Conservation (phyloP, 2,329 filamentous ascomycete genomes). For the Aspergillus vadensis region DNA sequence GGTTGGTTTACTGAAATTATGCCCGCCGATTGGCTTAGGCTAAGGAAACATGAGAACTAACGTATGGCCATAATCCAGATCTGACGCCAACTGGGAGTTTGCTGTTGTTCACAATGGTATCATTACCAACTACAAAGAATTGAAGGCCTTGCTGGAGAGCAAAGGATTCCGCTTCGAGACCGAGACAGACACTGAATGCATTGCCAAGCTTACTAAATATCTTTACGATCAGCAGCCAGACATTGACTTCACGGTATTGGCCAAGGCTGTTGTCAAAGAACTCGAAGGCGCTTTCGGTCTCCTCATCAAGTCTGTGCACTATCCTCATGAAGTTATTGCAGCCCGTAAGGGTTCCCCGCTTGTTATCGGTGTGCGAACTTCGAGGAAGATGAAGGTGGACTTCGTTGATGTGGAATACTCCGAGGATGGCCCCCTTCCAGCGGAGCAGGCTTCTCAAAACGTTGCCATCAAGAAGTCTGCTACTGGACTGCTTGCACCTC, state of each 20-base stretch:
- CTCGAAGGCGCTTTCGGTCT: slow-evolving; percentile 97
- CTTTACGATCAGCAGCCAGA: slow-evolving; percentile 91
- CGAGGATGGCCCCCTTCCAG: slow-evolving; percentile 83
- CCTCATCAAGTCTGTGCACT: slow-evolving; percentile 97
- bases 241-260: slow-evolving; percentile 93
- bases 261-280: slow-evolving; percentile 98
- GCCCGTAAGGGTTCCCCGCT: slow-evolving; percentile 97
- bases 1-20: slow-evolving; percentile 58
- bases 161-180: slow-evolving; percentile 99
- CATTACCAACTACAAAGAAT: slow-evolving; percentile 99
- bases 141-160: slow-evolving; percentile 86
- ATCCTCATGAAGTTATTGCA: slow-evolving; percentile 95
- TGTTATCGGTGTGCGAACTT: slow-evolving; percentile 93
- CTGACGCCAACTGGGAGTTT: slow-evolving; percentile 94
- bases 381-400: slow-evolving; percentile 99
- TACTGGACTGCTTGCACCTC: slow-evolving; percentile 74
- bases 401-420: slow-evolving; percentile 98
- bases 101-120: slow-evolving; percentile 98
- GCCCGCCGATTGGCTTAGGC: no score
- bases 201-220: slow-evolving; percentile 98
- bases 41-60: not conserved
- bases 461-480: slow-evolving; percentile 91
- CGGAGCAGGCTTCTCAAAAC: slow-evolving; percentile 94
- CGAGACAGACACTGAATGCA: slow-evolving; percentile 98
- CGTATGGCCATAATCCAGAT: slow-evolving; percentile 56